These are phyloP conservation scores for Hypoxylon fuscum DNA, from an alignment of 495 filamentous ascomycete genomes.

Conservation along the genomic window DNA sequence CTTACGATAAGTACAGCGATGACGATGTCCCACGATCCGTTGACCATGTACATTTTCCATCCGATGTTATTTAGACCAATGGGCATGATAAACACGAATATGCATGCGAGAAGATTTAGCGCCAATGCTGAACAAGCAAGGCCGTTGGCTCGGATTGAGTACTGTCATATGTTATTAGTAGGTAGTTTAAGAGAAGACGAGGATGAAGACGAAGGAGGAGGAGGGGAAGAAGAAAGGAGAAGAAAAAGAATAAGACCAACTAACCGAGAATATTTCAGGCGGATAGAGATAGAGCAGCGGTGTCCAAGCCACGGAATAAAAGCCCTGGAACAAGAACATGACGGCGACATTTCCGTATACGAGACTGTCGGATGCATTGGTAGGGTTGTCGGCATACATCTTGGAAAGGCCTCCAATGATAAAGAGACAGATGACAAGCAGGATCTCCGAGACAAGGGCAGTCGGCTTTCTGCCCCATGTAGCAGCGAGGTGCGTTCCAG, in stretches of 20 bases:
- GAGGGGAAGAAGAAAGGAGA: not conserved
- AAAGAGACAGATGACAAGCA: slow-evolving; percentile 57
- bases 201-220: too few species aligned
- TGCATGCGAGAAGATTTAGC: slow-evolving; percentile 57
- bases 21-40: slow-evolving; percentile 44
- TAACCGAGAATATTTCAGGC: slow-evolving; percentile 39
- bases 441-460: slow-evolving; percentile 48
- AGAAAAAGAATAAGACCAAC: not conserved
- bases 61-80: slow-evolving; percentile 52
- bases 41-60: slow-evolving; percentile 50
- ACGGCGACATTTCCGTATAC: slow-evolving; percentile 53
- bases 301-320: slow-evolving; percentile 60
- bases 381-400: slow-evolving; percentile 54
- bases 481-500: slow-evolving; percentile 50
- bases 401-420: slow-evolving; percentile 61
- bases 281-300: slow-evolving; percentile 62
- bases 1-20: slow-evolving; percentile 40
- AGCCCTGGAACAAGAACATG: slow-evolving; percentile 59
- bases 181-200: too few species aligned
- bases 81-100: slow-evolving; percentile 60
- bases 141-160: slow-evolving; percentile 47
- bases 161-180: slow-evolving; percentile 49
- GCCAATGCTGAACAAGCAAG: slow-evolving; percentile 42
- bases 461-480: slow-evolving; percentile 56
- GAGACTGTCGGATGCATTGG: slow-evolving; percentile 42